These are phyloP conservation scores for Bjerkandera adusta DNA, from an alignment of 1,284 basidiomycete genomes.

Conservation along the genomic window DNA sequence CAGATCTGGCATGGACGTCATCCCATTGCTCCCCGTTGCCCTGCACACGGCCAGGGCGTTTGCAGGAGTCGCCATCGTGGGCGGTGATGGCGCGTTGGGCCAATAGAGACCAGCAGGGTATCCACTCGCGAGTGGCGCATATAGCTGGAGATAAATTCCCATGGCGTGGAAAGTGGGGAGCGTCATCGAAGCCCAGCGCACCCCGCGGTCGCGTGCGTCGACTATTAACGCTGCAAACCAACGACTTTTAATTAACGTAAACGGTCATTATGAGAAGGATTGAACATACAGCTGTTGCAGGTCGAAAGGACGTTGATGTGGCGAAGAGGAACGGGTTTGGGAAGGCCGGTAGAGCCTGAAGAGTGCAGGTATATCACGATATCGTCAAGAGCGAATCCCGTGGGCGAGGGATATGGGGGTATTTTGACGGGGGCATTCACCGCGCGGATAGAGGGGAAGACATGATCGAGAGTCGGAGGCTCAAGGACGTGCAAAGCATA, in stretches of 20 bases:
- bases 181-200: slow-evolving; percentile 7
- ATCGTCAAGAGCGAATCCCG: not conserved
- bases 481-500: slow-evolving; percentile 5
- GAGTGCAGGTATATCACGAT: slow-evolving; percentile 21
- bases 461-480: slow-evolving; percentile 5
- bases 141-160: slow-evolving; percentile 15
- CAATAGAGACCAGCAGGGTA: slow-evolving; percentile 4
- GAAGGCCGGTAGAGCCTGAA: slow-evolving; percentile 22
- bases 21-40: not conserved
- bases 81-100: slow-evolving; percentile 11
- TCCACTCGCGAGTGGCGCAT: slow-evolving; percentile 6
- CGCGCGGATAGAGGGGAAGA: slow-evolving; percentile 10
- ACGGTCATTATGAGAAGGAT: not conserved
- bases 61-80: slow-evolving; percentile 13
- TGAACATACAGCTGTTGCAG: slow-evolving; percentile 1
- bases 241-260: not conserved
- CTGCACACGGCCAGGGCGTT: slow-evolving; percentile 12
- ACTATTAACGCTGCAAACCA: not conserved
- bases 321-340: slow-evolving; percentile 19
- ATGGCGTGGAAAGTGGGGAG: slow-evolving; percentile 20
- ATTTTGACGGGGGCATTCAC: not conserved
- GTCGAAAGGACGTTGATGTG: slow-evolving; percentile 12
- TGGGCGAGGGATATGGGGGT: slow-evolving; percentile 10
- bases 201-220: not conserved
- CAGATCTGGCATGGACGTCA: slow-evolving; percentile 16